Conservation (phyloP, 305 asterid genomes). For the Fraxinus angustifolia region DNA sequence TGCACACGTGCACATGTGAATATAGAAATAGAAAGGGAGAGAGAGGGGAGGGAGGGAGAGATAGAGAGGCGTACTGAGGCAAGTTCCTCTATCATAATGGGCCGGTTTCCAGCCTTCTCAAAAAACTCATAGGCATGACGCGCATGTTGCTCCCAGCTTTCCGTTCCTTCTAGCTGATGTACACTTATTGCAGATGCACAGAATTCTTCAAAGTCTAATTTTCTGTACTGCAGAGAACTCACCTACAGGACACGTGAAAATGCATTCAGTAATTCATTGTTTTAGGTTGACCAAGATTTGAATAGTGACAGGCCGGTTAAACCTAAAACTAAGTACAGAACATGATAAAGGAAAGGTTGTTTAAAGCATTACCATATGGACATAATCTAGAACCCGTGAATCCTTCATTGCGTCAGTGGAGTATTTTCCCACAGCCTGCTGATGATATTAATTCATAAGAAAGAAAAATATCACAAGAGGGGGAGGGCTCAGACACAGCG, state of each 20-base stretch:
- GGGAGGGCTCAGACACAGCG: neutral
- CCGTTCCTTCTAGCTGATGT: conserved; percentile 87
- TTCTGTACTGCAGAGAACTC: conserved; percentile 73
- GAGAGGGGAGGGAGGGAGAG: conserved; percentile 19
- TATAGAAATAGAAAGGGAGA: neutral
- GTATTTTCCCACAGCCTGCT: conserved; percentile 63
- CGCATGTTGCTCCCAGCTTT: conserved; percentile 93
- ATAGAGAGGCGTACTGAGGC: conserved; percentile 56
- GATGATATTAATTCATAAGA: neutral
- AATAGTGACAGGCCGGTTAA: neutral
- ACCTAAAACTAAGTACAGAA: neutral
- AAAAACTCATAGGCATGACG: conserved; percentile 84
- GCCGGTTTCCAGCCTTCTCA: conserved; percentile 88
- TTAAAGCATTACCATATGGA: conserved; percentile 49
- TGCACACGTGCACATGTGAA: neutral
- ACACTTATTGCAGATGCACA: conserved; percentile 82
- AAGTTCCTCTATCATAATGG: conserved; percentile 96
- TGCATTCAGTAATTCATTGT: neutral
- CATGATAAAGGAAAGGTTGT: neutral
- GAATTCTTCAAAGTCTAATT: conserved; percentile 86
- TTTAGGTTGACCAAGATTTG: neutral
- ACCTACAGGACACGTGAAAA: conserved; percentile 39
- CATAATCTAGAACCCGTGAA: conserved; percentile 80
- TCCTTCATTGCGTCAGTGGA: conserved; percentile 92
- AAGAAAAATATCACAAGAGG: neutral